These are phyloP conservation scores for Termitomyces sp. DNA, from an alignment of 768 basidiomycete genomes.

Conservation along the genomic window DNA sequence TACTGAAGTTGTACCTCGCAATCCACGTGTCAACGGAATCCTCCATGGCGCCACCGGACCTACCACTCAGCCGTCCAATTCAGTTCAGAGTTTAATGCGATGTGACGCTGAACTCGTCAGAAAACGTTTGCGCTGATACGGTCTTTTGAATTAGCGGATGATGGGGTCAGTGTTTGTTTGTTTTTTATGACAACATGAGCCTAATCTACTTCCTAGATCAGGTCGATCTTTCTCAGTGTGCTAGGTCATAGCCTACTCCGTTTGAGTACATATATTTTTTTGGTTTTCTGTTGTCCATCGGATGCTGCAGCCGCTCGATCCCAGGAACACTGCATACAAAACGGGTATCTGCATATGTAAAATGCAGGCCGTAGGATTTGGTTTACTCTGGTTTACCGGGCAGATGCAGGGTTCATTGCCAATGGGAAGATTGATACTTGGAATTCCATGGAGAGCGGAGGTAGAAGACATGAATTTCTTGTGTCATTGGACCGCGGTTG, in stretches of 20 bases:
- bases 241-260: background rate
- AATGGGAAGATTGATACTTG: background rate
- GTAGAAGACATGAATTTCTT: background rate
- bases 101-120: background rate
- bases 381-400: background rate
- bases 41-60: background rate
- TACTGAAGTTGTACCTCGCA: background rate
- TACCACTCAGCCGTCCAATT: background rate
- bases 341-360: background rate
- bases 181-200: background rate
- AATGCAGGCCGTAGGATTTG: background rate
- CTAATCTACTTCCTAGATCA: background rate
- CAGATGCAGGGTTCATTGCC: background rate
- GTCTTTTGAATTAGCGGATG: background rate
- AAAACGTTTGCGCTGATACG: background rate
- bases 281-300: background rate
- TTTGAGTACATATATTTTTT: conserved; percentile 1
- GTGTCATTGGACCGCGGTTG: background rate
- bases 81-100: background rate
- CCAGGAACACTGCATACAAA: background rate
- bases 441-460: background rate
- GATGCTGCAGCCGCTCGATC: background rate
- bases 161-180: background rate
- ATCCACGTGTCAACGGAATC: background rate
- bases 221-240: no score